Conservation (phyloP, 768 basidiomycete genomes). For the Suillus variegatus region DNA sequence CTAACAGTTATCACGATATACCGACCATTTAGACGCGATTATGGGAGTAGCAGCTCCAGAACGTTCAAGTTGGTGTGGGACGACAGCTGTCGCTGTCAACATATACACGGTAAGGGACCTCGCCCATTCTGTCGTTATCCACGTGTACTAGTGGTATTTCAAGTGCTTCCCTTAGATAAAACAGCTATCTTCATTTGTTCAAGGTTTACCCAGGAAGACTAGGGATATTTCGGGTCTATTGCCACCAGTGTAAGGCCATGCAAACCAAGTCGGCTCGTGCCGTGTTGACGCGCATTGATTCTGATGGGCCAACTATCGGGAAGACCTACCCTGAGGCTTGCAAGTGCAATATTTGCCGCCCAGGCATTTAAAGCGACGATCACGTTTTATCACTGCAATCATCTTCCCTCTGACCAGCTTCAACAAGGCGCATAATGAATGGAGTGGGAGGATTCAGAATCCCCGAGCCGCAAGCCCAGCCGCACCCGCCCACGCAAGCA, state of each 20-base stretch:
- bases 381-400: constrained; percentile 14
- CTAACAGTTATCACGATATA: neutral
- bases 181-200: too few relatives aligned
- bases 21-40: neutral
- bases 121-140: neutral
- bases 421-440: constrained; percentile 21
- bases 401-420: constrained; percentile 5
- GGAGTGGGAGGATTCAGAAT: constrained; percentile 24
- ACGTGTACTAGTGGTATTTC: too few relatives aligned
- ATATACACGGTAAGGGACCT: neutral
- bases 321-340: neutral
- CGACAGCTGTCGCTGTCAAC: neutral
- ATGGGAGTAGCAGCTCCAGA: neutral
- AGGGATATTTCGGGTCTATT: neutral
- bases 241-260: neutral
- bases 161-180: neutral
- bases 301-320: neutral
- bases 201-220: neutral
- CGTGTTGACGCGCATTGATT: neutral
- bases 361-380: constrained; percentile 12
- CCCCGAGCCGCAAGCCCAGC: constrained; percentile 28
- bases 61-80: too few relatives aligned
- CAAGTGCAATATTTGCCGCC: neutral
- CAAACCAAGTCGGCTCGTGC: neutral
- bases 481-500: constrained; percentile 21